These are phyloP conservation scores for Arctostaphylos glauca DNA, from an alignment of 148 eudicot genomes.

Conservation along the genomic window DNA sequence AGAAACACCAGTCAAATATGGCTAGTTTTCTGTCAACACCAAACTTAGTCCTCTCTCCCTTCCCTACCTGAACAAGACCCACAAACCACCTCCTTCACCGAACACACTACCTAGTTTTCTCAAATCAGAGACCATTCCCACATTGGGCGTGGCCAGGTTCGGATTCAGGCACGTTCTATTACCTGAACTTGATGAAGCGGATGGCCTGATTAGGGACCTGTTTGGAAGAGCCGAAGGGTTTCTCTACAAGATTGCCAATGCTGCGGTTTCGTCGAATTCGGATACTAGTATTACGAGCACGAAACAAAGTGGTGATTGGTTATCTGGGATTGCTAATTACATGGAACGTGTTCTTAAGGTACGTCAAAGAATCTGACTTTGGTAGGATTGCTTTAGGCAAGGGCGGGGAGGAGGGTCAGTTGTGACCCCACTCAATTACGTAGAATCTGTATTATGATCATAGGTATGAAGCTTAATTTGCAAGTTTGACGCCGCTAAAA, in stretches of 20 bases:
- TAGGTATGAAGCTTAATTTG: too few relatives aligned
- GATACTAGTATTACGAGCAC: constrained; percentile 28
- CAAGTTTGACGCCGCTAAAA: too few relatives aligned
- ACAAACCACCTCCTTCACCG: constrained; percentile 28
- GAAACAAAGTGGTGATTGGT: constrained; percentile 50
- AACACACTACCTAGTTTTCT: constrained; percentile 28
- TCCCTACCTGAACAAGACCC: constrained; percentile 28
- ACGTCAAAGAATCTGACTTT: background rate
- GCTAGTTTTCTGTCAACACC: constrained; percentile 24
- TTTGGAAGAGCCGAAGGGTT: constrained; percentile 48
- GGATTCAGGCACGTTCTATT: constrained; percentile 54
- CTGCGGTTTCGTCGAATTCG: constrained; percentile 39
- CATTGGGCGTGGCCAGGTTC: constrained; percentile 41
- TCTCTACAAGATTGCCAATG: constrained; percentile 54
- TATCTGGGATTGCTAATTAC: constrained; percentile 53
- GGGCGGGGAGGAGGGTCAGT: too few relatives aligned
- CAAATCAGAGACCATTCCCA: constrained; percentile 28
- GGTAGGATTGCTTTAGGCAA: too few relatives aligned
- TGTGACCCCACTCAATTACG: too few relatives aligned
- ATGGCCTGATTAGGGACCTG: constrained; percentile 40
- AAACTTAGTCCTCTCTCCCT: constrained; percentile 27
- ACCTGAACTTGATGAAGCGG: constrained; percentile 53
- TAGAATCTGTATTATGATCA: too few relatives aligned
- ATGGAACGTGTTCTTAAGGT: constrained; percentile 65
- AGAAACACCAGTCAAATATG: constrained; percentile 3